Percentiles rank a stretch among this genome's conserved stretches.
These are phyloP conservation scores for Phialophora macrospora DNA, from an alignment of 2,329 filamentous ascomycete species.

Conservation along the genomic window DNA sequence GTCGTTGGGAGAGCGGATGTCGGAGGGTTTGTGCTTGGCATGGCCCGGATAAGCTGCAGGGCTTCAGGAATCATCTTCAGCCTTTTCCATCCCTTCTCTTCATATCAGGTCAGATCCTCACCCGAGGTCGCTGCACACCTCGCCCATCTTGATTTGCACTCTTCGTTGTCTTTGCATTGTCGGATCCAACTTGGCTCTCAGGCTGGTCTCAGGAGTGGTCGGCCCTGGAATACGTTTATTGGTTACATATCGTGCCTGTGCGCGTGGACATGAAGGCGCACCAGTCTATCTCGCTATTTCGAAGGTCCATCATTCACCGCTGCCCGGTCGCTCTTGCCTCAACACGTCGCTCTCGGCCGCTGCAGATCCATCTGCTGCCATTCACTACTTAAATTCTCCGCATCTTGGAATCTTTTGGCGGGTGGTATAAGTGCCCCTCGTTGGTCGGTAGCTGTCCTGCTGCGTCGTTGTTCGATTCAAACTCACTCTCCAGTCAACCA, in stretches of 20 bases:
- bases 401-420: constrained; percentile 1
- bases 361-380: constrained; percentile 12
- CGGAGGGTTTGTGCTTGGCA: constrained; percentile 17
- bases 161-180: neutral
- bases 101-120: constrained; percentile 7
- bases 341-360: constrained; percentile 6
- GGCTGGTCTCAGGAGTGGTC: constrained; percentile 19
- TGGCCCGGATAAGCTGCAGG: constrained; percentile 6
- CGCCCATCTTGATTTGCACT: constrained; percentile 5
- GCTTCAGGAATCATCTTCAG: constrained; percentile 14
- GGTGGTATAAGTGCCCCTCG: constrained; percentile 26
- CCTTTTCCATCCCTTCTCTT: constrained; percentile 12
- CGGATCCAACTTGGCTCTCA: constrained; percentile 5
- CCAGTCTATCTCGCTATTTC: constrained; percentile 21
- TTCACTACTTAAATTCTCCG: constrained; percentile 12
- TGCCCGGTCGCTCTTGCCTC: constrained; percentile 27
- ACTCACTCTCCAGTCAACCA: neutral
- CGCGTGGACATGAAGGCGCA: constrained; percentile 30
- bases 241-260: constrained; percentile 24
- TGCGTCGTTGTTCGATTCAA: constrained; percentile 10
- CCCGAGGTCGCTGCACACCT: neutral
- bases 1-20: constrained; percentile 12
- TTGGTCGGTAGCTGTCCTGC: constrained; percentile 13
- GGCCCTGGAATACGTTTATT: constrained; percentile 7
- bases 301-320: constrained; percentile 28